Conservation (phyloP, 345 rosid genomes). For the Populus ilicifolia region DNA sequence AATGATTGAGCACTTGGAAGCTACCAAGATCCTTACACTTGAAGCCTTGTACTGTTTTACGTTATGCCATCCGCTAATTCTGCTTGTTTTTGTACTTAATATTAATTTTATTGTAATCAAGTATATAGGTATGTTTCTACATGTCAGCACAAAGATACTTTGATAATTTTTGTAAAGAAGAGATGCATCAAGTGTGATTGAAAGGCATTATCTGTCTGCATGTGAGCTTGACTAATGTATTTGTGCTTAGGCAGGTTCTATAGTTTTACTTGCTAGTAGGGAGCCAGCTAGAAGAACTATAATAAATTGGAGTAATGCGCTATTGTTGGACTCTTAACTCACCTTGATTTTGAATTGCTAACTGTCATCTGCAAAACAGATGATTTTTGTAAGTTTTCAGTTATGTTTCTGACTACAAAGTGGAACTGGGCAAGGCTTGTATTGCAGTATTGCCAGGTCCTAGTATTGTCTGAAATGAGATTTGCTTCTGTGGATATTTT, state of each 20-base stretch:
- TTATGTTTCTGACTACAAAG: background rate
- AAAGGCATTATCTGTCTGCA: too few species aligned
- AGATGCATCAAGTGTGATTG: too few species aligned
- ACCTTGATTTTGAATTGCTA: background rate
- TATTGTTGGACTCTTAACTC: background rate
- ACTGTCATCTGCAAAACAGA: background rate
- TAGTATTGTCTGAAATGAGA: background rate
- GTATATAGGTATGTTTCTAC: too few species aligned
- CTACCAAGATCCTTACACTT: background rate
- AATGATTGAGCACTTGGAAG: background rate
- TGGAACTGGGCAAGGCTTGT: background rate
- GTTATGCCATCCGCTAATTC: too few species aligned
- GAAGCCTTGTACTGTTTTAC: background rate
- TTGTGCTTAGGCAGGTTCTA: too few species aligned
- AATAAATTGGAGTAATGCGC: background rate
- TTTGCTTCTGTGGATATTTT: too few species aligned
- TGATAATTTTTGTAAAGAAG: too few species aligned
- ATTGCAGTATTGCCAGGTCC: background rate
- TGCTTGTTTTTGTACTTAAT: too few species aligned
- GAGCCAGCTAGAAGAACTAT: background rate
- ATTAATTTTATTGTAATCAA: too few species aligned
- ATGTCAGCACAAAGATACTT: too few species aligned
- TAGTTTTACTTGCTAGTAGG: background rate
- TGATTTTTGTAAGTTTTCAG: background rate
- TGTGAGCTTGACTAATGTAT: too few species aligned